Conservation (phyloP, 2,329 filamentous ascomycete species). For the Domatiomyces globalis region DNA sequence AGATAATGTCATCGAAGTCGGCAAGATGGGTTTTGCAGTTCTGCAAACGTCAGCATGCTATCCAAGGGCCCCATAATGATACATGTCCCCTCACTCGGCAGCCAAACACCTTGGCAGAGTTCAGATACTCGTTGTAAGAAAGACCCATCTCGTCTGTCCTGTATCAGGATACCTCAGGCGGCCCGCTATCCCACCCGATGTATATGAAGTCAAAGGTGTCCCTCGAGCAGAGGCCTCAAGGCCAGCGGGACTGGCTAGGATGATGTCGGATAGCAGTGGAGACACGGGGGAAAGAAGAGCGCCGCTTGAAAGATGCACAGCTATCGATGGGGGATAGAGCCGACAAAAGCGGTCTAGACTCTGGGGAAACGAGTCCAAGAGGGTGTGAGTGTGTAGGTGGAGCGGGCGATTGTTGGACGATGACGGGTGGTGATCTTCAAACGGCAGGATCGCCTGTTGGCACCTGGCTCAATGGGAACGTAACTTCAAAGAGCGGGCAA, state of each 20-base stretch:
- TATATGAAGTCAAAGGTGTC: background rate
- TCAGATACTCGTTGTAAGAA: constrained; percentile 81
- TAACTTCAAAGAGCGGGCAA: background rate
- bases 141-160: constrained; percentile 53
- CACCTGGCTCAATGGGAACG: background rate
- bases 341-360: background rate
- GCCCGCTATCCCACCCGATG: background rate
- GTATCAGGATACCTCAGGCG: background rate
- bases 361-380: background rate
- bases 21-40: constrained; percentile 90
- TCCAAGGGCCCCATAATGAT: background rate
- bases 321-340: background rate
- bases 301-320: background rate
- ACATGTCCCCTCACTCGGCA: constrained; percentile 43
- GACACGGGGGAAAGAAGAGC: background rate
- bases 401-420: background rate
- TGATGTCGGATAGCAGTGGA: background rate
- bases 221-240: background rate
- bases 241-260: background rate
- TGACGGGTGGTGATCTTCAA: background rate
- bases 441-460: background rate
- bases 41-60: constrained; percentile 14
- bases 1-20: constrained; percentile 92
- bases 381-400: background rate
- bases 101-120: constrained; percentile 73